A percentile compares a stretch with the other conserved stretches of the same genome.
phyloP scores from a whole-genome alignment of 2,329 filamentous ascomycete genomes.

The Aspergillus sclerotialis region DNA sequence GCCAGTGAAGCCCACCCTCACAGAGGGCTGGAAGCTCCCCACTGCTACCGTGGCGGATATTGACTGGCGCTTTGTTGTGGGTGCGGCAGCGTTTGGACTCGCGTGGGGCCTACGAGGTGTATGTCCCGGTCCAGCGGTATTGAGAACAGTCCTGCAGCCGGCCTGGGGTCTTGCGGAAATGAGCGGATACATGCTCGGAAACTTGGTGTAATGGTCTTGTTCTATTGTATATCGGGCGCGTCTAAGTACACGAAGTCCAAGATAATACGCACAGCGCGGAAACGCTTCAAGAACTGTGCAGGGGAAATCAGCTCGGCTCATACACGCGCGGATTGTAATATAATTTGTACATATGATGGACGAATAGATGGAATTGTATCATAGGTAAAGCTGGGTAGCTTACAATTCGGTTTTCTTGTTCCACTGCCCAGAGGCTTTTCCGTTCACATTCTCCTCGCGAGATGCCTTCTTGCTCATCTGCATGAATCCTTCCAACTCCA shows the following conservation, averaged over 20 bases:
- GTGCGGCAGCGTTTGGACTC: constrained; percentile 43
- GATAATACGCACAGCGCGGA: too few relatives aligned
- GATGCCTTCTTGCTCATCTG: background rate
- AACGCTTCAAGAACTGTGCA: constrained; percentile 11
- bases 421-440: constrained; percentile 8
- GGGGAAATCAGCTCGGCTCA: constrained; percentile 9
- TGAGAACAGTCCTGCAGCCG: constrained; percentile 42
- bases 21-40: constrained; percentile 36
- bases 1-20: constrained; percentile 32
- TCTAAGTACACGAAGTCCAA: background rate
- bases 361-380: too few relatives aligned
- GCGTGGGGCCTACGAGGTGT: constrained; percentile 47
- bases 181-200: constrained; percentile 41
- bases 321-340: background rate
- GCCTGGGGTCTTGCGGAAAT: constrained; percentile 43
- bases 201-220: constrained; percentile 17
- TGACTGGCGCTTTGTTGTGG: constrained; percentile 42
- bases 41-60: constrained; percentile 41
- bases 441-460: background rate
- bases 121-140: constrained; percentile 46
- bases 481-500: constrained; percentile 65
- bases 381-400: constrained; percentile 19
- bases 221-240: background rate
- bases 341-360: constrained; percentile 2
- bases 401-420: constrained; percentile 36